Evolutionary conservation across 257 asterid genomes (phyloP).

Genomic region (Solanum habrochaites): DNA sequence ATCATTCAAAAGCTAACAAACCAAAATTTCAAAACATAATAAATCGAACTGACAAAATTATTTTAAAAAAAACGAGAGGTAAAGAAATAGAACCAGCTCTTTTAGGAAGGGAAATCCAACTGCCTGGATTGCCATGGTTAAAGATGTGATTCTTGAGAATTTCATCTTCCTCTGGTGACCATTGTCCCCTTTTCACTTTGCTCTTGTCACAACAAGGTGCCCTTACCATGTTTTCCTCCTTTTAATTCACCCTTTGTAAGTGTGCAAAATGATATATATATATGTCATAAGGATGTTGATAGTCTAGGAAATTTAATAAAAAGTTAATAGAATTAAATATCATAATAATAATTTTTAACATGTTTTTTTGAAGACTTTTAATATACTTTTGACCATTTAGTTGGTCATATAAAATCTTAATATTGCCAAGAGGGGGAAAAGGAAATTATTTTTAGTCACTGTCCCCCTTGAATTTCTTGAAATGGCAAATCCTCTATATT

Average conservation of each 20-base stretch:
- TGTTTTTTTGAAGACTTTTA: background rate
- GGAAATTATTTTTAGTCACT: background rate
- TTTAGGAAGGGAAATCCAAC: slow-evolving; percentile 46
- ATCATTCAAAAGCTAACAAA: background rate
- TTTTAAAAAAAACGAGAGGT: background rate
- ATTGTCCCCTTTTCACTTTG: slow-evolving; percentile 45
- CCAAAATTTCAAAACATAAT: background rate
- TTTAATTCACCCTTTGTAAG: background rate
- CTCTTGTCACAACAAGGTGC: slow-evolving; percentile 52
- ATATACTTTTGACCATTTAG: background rate
- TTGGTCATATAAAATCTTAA: background rate
- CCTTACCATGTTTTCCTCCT: slow-evolving; percentile 27
- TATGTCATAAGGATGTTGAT: background rate
- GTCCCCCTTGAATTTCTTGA: background rate
- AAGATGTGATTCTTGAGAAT: slow-evolving; percentile 31
- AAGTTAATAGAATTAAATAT: background rate
- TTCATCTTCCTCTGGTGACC: slow-evolving; percentile 62
- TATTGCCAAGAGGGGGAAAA: background rate
- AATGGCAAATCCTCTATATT: background rate
- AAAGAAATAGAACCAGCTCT: slow-evolving; percentile 32
- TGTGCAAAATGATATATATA: background rate
- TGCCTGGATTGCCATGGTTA: slow-evolving; percentile 33
- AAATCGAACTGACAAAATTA: background rate
- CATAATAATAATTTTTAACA: background rate
- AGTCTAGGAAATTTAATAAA: background rate